Conservation (phyloP, 805 yeast genomes). For the Candida manassasensis region DNA sequence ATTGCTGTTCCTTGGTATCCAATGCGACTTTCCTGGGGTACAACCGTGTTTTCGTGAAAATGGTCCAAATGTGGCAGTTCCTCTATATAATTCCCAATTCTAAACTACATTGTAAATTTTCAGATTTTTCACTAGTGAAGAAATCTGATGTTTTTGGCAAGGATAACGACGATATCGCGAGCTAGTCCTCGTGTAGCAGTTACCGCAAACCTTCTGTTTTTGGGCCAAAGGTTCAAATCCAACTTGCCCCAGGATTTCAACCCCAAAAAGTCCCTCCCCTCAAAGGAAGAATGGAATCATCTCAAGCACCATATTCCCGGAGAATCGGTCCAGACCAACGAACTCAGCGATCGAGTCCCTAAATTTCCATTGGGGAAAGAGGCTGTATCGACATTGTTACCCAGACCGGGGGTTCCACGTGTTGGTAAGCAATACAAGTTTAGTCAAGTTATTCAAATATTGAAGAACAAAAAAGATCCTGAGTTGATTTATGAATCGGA, state of each 20-base stretch:
- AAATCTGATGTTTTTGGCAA: not conserved
- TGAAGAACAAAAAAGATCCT: conserved; percentile 53
- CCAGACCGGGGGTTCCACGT: conserved; percentile 74
- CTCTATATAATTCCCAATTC: not conserved
- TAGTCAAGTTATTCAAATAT: conserved; percentile 54
- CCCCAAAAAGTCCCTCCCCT: conserved; percentile 28
- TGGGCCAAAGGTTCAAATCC: conserved; percentile 17
- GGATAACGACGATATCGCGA: not conserved
- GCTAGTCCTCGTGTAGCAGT: not conserved
- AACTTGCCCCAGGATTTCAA: conserved; percentile 27
- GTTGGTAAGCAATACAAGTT: conserved; percentile 55
- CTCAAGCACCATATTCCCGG: conserved; percentile 55
- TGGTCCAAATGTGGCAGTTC: not conserved
- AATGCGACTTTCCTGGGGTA: too few species aligned
- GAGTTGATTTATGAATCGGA: conserved; percentile 80
- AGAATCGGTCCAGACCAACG: conserved; percentile 40
- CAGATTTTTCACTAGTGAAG: not conserved
- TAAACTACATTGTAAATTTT: not conserved
- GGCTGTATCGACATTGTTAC: conserved; percentile 60
- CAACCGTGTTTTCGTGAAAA: too few species aligned
- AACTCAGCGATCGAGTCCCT: conserved; percentile 57
- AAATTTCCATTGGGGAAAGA: conserved; percentile 62
- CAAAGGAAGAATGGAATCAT: conserved; percentile 38
- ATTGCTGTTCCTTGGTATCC: too few species aligned
- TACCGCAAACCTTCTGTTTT: not conserved